Conservation (phyloP, 371 early-diverging fungal genomes). For the Mucor saturninus region DNA sequence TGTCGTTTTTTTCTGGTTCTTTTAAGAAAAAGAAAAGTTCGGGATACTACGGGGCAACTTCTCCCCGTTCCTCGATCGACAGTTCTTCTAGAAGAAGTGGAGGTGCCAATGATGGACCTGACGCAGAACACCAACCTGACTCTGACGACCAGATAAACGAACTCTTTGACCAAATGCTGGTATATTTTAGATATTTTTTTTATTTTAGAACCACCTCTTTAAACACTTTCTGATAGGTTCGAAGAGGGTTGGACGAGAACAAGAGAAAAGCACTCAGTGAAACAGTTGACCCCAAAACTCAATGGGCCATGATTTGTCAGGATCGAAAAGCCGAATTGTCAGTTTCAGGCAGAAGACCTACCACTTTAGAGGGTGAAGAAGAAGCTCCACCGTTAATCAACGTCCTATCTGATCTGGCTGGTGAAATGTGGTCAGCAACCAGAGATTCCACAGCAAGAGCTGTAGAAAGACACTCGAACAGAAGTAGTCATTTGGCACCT, state of each 20-base stretch:
- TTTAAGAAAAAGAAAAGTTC: slow-evolving; percentile 27
- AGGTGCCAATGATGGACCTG: slow-evolving; percentile 11
- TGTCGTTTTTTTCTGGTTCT: slow-evolving; percentile 32
- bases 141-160: slow-evolving; percentile 42
- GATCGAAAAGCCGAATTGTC: slow-evolving; percentile 46
- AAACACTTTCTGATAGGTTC: slow-evolving; percentile 10
- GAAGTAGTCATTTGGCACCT: slow-evolving; percentile 23
- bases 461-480: slow-evolving; percentile 40
- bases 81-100: slow-evolving; percentile 27
- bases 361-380: slow-evolving; percentile 19
- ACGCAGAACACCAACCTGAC: slow-evolving; percentile 34
- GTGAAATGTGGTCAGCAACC: slow-evolving; percentile 51
- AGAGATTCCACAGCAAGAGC: slow-evolving; percentile 45
- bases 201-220: background rate
- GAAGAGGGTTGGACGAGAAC: slow-evolving; percentile 45
- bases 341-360: slow-evolving; percentile 24
- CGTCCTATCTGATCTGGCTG: slow-evolving; percentile 49
- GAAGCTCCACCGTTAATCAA: slow-evolving; percentile 41
- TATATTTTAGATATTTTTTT: slow-evolving; percentile 1
- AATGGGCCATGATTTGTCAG: slow-evolving; percentile 54
- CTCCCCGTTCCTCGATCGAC: slow-evolving; percentile 31
- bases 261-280: slow-evolving; percentile 33
- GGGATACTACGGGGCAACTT: slow-evolving; percentile 14
- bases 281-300: slow-evolving; percentile 41
- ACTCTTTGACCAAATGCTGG: slow-evolving; percentile 56